Evolutionary conservation across 192 early-diverging fungal species (phyloP).

Genomic region (Pilobolus umbonatus): DNA sequence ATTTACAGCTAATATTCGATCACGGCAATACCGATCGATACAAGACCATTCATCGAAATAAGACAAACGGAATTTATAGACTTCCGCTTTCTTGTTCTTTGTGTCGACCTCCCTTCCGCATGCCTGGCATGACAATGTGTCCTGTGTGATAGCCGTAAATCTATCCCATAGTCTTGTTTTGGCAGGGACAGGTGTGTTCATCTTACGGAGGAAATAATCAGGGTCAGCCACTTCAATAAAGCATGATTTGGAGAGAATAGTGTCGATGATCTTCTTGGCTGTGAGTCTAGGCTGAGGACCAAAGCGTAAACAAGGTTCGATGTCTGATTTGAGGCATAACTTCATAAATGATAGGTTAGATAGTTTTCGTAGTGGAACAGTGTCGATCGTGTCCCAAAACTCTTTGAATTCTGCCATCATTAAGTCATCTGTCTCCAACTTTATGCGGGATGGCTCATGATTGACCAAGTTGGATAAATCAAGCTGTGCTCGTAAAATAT

Average conservation of each 20-base stretch:
- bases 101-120: constrained; percentile 39
- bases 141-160: constrained; percentile 27
- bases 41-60: constrained; percentile 62
- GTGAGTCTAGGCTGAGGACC: constrained; percentile 83
- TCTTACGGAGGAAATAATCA: too few relatives aligned
- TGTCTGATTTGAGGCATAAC: constrained; percentile 78
- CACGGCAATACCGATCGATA: constrained; percentile 75
- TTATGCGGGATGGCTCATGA: not conserved
- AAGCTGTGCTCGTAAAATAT: constrained; percentile 31
- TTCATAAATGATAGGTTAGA: constrained; percentile 75
- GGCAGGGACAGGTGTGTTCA: too few relatives aligned
- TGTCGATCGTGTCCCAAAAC: constrained; percentile 63
- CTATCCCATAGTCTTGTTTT: constrained; percentile 47
- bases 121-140: constrained; percentile 31
- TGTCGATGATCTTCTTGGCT: constrained; percentile 78
- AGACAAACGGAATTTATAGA: constrained; percentile 61
- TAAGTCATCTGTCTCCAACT: constrained; percentile 49
- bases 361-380: constrained; percentile 61
- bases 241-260: constrained; percentile 74
- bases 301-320: constrained; percentile 43
- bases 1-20: constrained; percentile 80
- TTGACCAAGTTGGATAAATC: constrained; percentile 35
- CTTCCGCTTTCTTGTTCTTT: constrained; percentile 20
- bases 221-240: too few relatives aligned
- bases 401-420: constrained; percentile 80